These are phyloP conservation scores for Saccharomyces kudriavzevii DNA, from an alignment of 805 yeast species.

Conservation along the genomic window DNA sequence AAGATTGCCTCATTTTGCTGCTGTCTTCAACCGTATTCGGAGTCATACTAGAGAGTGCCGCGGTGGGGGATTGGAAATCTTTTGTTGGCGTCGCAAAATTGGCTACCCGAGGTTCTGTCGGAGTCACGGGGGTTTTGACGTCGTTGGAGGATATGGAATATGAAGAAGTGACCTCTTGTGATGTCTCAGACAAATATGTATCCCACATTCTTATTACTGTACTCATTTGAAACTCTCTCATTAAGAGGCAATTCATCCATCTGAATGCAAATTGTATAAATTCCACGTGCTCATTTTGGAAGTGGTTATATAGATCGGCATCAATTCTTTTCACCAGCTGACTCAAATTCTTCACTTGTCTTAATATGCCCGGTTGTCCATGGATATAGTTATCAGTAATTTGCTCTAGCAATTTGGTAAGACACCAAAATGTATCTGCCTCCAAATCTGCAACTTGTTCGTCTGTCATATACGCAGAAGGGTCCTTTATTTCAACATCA, in stretches of 20 bases:
- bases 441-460: constrained; percentile 65
- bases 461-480: constrained; percentile 44
- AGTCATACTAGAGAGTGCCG: constrained; percentile 4
- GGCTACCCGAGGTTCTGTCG: constrained; percentile 13
- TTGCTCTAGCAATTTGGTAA: constrained; percentile 82
- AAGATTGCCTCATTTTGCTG: constrained; percentile 21
- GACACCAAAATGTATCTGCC: constrained; percentile 96
- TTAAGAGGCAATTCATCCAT: constrained; percentile 96
- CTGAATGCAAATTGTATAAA: constrained; percentile 92
- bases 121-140: constrained; percentile 18
- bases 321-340: constrained; percentile 79
- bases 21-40: constrained; percentile 11
- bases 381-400: constrained; percentile 96
- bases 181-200: constrained; percentile 69
- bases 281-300: constrained; percentile 77
- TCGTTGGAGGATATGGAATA: constrained; percentile 9
- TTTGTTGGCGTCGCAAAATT: constrained; percentile 15
- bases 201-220: constrained; percentile 96
- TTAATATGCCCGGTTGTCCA: constrained; percentile 93
- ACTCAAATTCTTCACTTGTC: constrained; percentile 78
- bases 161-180: constrained; percentile 32
- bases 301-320: constrained; percentile 59
- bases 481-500: constrained; percentile 53
- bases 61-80: constrained; percentile 2
- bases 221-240: constrained; percentile 80